Evolutionary conservation across 257 asterid genomes (phyloP), one percentile per base, ranked within the genome.

Genomic region (Echium plantagineum): DNA sequence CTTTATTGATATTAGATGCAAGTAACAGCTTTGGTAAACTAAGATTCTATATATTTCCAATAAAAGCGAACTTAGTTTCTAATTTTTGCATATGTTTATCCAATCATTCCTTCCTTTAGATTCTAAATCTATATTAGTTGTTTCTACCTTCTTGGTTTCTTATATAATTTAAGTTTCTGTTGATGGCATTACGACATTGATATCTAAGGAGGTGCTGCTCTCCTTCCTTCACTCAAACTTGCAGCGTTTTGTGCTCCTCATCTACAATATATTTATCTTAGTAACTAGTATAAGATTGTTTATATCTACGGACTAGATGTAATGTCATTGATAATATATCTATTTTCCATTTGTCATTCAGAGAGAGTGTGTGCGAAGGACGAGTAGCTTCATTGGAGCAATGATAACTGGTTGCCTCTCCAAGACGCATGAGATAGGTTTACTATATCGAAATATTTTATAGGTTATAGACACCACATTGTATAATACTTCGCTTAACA

Each of bases 301-400:
- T 28, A 28, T 28, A 28, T 24, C 26, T 24, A 24, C 3, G 26
- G 2, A 24, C 26, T 24, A 24, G 26, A 1, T 2, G 3, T 51
- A 12, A 2, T 51, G 21, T 55, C 21, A 53, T 66, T 21, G 51
- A 58, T 28, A 32, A 52, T 65, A 18, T 26, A 58, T 65, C 46
- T 58, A 20, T 57, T 62, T 55, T 61, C 49, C 21, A 57, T 58
- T 55, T 66, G 70, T 58, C 58, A 32, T 54, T 20, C 87, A 87
- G 96, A 87, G 82, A 81, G 94, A 75, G 38, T 85, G 65, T 85
- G 96, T 52, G 69, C 83, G 26, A 65, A 48, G 62, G 80, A 80
- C 30, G 75, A 75, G 61, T 66, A 64, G 66, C 47, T 69, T 67
- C 66, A 62, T 58, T 42, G 16, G 71, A 66, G 62, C 20, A 47